Base-by-base conservation (phyloP, 305 asterid genomes). In the Fraxinus floribunda region DNA sequence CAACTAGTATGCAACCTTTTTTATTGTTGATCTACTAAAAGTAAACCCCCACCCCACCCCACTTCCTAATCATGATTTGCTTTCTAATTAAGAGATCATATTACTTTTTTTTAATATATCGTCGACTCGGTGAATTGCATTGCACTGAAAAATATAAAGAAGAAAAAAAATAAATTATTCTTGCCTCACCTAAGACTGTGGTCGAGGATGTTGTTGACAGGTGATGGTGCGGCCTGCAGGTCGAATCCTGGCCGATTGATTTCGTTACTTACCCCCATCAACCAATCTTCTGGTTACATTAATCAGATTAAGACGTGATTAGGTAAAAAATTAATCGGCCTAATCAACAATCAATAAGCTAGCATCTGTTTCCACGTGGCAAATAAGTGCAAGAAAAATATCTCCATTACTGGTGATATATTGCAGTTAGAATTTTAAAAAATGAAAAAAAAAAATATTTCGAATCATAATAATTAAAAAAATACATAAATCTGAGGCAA, bases 141-240 rank as follows among this genome's bases (percentile, higher is more conserved):
- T 44, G 1, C 3, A 44, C 1, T 11, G 5, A 15, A 46, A 5
- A 26, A 8, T 64, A 24, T 36, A 13, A 41, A 66, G 20, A 62
- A 73, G 13, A 13, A 30, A 41, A 20, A 3, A 8, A 18, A 1
- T 7, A 22, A 30, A 0, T 46, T 8, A 20, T 76, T 64, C 30
- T 30, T 24, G 88, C 55, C 80, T 87, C 79, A 94, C 98, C 97
- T 88, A 30, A 91, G 93, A 78, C 95, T 87, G 32, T 89, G 92
- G 80, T 90, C 84, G 79, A 26, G 82, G 66, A 79, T 80, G 41
- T 72, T 35, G 16, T 84, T 76, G 35, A 32, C 20, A 75, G 80
- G 73, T 0, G 86, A 77, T 36, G 83, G 36, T 66, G 36, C 74
- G 3, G 36, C 57, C 1, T 71, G 82, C 68, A 82, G 86, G 32